Percentiles rank a stretch among this genome's conserved stretches.
phyloP scores from a whole-genome alignment of 192 early-diverging fungal genomes.

The Umbelopsis sp. region DNA sequence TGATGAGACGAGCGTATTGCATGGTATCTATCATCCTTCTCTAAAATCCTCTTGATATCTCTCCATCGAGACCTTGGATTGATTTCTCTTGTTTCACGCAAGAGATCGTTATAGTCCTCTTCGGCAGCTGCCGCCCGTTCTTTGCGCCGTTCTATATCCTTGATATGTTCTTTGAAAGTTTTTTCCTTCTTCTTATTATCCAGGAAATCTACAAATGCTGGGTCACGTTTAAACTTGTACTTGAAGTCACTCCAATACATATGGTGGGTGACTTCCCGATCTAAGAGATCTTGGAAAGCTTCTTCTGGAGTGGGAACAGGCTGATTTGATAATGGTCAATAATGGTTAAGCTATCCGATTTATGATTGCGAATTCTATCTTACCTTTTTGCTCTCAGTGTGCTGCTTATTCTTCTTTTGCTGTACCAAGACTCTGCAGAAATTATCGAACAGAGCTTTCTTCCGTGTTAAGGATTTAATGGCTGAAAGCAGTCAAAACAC shows the following conservation, averaged over 20 bases:
- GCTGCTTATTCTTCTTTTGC: conserved; percentile 51
- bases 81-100: conserved; percentile 60
- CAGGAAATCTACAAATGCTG: conserved; percentile 55
- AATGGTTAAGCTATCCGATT: not conserved
- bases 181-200: conserved; percentile 63
- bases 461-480: conserved; percentile 51
- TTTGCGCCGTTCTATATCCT: conserved; percentile 29
- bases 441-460: conserved; percentile 69
- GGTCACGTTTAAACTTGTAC: conserved; percentile 67
- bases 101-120: conserved; percentile 58
- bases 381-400: conserved; percentile 40
- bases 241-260: conserved; percentile 76
- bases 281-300: conserved; percentile 58
- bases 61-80: conserved; percentile 62
- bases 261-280: conserved; percentile 51
- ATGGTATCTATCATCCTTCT: conserved; percentile 65
- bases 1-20: conserved; percentile 62
- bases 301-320: conserved; percentile 40
- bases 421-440: conserved; percentile 66
- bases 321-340: not conserved
- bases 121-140: conserved; percentile 31
- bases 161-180: conserved; percentile 68
- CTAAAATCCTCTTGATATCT: conserved; percentile 64
- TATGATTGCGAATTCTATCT: not conserved
- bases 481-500: conserved; percentile 29